These are phyloP conservation scores for Colletotrichum sp. DNA, from an alignment of 2,329 filamentous ascomycete species.

Conservation along the genomic window DNA sequence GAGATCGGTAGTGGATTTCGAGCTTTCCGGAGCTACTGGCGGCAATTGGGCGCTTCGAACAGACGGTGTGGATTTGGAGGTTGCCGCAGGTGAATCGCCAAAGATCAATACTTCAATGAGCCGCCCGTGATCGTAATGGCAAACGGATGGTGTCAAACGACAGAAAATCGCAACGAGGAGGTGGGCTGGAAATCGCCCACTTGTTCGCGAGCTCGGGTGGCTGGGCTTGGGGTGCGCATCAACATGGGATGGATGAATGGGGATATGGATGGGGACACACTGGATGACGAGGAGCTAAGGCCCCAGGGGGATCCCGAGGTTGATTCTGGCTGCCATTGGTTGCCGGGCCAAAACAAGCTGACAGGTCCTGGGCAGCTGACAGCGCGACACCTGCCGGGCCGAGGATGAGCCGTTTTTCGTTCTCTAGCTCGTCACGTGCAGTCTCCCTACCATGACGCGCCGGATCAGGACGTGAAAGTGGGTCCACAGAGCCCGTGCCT, in stretches of 20 bases:
- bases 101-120: not conserved
- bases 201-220: conserved; percentile 18
- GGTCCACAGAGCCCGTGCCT: not conserved
- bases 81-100: not conserved
- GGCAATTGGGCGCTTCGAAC: not conserved
- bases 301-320: conserved; percentile 22
- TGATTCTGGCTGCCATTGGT: conserved; percentile 22
- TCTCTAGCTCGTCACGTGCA: not conserved
- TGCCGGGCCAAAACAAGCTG: conserved; percentile 16
- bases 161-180: not conserved
- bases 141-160: not conserved
- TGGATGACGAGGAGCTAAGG: conserved; percentile 3
- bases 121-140: not conserved
- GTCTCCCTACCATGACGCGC: conserved; percentile 1
- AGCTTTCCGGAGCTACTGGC: not conserved
- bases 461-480: not conserved
- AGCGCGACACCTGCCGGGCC: not conserved
- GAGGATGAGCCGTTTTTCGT: conserved; percentile 1
- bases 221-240: conserved; percentile 18
- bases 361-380: not conserved
- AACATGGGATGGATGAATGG: not conserved
- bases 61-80: not conserved
- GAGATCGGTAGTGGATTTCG: not conserved
- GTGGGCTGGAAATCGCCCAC: conserved; percentile 12
- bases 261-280: not conserved